Evolutionary conservation across 2,329 filamentous ascomycete genomes (phyloP).

Genomic region (Clarireedia hainanense): DNA sequence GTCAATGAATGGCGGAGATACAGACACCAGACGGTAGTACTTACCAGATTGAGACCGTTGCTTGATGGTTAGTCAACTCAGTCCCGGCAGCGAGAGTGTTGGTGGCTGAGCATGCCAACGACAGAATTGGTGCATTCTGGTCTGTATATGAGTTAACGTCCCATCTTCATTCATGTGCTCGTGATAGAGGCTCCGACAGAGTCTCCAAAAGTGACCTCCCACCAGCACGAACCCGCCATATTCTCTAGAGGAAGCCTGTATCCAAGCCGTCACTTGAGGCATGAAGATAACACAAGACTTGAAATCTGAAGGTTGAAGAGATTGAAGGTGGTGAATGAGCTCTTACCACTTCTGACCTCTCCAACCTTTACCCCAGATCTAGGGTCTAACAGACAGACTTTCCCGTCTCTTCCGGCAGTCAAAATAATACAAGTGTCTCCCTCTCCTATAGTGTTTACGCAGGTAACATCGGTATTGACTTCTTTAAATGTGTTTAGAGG

Average conservation of each 20-base stretch:
- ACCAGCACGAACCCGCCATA: too few species aligned
- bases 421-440: slow-evolving; percentile 42
- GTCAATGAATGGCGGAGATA: not conserved
- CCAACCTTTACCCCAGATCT: slow-evolving; percentile 41
- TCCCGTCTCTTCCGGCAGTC: slow-evolving; percentile 66
- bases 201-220: not conserved
- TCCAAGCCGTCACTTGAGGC: not conserved
- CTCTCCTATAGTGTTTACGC: slow-evolving; percentile 49
- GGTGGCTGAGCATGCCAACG: slow-evolving; percentile 51
- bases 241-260: not conserved
- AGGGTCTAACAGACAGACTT: slow-evolving; percentile 59
- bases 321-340: not conserved
- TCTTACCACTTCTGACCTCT: slow-evolving; percentile 30
- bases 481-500: slow-evolving; percentile 41
- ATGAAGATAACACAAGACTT: not conserved
- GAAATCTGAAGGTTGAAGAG: not conserved
- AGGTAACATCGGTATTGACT: slow-evolving; percentile 56
- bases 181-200: not conserved
- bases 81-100: slow-evolving; percentile 64
- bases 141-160: slow-evolving; percentile 25
- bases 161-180: not conserved
- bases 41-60: slow-evolving; percentile 55
- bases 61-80: slow-evolving; percentile 57
- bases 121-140: slow-evolving; percentile 48
- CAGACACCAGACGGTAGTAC: slow-evolving; percentile 11